These are phyloP conservation scores for Scedosporium minutisporum DNA, from an alignment of 2,329 filamentous ascomycete species.

Conservation along the genomic window DNA sequence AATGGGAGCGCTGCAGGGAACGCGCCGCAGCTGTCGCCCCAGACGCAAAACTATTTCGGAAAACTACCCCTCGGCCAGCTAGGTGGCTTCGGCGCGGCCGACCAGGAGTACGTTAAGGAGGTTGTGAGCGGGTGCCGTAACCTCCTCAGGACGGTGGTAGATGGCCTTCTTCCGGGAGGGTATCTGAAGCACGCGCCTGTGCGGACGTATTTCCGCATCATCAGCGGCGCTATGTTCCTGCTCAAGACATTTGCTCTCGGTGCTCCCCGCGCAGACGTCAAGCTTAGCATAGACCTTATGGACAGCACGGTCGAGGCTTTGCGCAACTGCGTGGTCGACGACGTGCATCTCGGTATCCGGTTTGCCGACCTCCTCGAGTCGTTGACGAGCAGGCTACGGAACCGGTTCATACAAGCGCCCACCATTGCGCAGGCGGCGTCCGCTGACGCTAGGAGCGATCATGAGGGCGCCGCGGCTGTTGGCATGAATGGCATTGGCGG, in stretches of 20 bases:
- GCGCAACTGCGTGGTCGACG: conserved; percentile 70
- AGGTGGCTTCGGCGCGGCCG: conserved; percentile 53
- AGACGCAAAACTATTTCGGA: conserved; percentile 56
- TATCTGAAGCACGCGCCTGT: conserved; percentile 78
- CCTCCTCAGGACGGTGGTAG: conserved; percentile 66
- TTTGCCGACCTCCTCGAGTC: conserved; percentile 78
- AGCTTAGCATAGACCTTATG: conserved; percentile 65
- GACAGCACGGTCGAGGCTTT: conserved; percentile 66
- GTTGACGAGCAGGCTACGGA: conserved; percentile 62
- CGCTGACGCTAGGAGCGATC: conserved; percentile 31
- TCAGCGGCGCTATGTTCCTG: conserved; percentile 75
- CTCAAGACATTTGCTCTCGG: conserved; percentile 78
- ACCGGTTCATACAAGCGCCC: conserved; percentile 61
- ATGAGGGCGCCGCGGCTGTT: conserved; percentile 18
- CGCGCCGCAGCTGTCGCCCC: conserved; percentile 43
- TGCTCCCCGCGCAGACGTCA: conserved; percentile 68
- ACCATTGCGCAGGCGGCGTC: conserved; percentile 30
- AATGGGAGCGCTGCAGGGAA: conserved; percentile 16
- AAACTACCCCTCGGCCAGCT: conserved; percentile 55
- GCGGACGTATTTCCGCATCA: conserved; percentile 77
- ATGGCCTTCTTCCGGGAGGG: conserved; percentile 62
- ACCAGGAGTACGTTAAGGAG: conserved; percentile 65
- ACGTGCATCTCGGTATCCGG: conserved; percentile 74
- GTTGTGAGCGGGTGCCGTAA: conserved; percentile 71
- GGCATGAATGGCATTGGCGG: conserved; percentile 15